Evolutionary conservation across 1,284 basidiomycete genomes (phyloP).

Genomic region (Rhodofomes roseus): DNA sequence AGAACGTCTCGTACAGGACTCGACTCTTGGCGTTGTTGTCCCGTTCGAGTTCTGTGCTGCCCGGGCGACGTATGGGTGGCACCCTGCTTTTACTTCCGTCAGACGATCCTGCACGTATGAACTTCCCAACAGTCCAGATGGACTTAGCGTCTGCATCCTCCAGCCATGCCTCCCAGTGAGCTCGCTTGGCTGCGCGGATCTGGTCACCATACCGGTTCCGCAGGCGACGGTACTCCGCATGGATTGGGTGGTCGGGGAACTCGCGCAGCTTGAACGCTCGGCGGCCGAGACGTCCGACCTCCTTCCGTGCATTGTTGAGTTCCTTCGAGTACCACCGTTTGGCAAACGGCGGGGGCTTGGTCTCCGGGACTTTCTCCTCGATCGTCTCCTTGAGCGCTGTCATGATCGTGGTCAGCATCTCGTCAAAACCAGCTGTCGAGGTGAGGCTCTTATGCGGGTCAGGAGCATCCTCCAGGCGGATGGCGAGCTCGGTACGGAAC

Average conservation of each 20-base stretch:
- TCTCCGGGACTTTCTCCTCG: slow-evolving; percentile 17
- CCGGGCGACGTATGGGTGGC: slow-evolving; percentile 21
- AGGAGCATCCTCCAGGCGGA: neutral
- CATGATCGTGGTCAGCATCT: slow-evolving; percentile 10
- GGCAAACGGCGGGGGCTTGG: slow-evolving; percentile 20
- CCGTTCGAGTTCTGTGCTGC: neutral
- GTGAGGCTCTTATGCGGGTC: slow-evolving; percentile 9
- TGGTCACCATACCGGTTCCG: slow-evolving; percentile 26
- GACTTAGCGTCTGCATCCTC: slow-evolving; percentile 20
- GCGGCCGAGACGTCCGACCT: slow-evolving; percentile 23
- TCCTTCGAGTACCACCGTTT: slow-evolving; percentile 27
- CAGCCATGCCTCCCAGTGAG: slow-evolving; percentile 35
- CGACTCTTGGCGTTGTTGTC: slow-evolving; percentile 27
- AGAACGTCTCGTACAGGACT: too few species aligned
- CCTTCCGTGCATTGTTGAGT: slow-evolving; percentile 12
- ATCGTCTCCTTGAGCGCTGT: slow-evolving; percentile 18
- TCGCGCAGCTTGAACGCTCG: slow-evolving; percentile 30
- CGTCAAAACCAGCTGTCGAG: slow-evolving; percentile 8
- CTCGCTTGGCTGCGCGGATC: slow-evolving; percentile 27
- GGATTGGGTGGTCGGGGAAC: slow-evolving; percentile 23
- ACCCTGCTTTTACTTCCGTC: slow-evolving; percentile 31
- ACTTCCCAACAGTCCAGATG: slow-evolving; percentile 34
- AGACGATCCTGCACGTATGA: slow-evolving; percentile 19
- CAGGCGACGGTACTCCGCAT: slow-evolving; percentile 16
- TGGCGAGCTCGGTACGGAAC: slow-evolving; percentile 16